Conservation (phyloP, 176 grass and related monocot species). For the Sorghum bicolor region Sorghum_bicolor_NCBIv3 NC_012876.2:62415001-62415500, state of each 20-base stretch:
- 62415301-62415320: conserved; percentile 41
- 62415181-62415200: not conserved
- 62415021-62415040: not conserved
- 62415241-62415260: not conserved
- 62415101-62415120: conserved; percentile 39
- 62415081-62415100: conserved; percentile 22
- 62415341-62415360: conserved; percentile 52
- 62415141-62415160: not conserved
- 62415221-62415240: conserved; percentile 10
- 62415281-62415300: not conserved
- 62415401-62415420: too few relatives aligned
- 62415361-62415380: too few relatives aligned
- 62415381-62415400: too few relatives aligned
- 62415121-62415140: not conserved
- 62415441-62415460: not conserved
- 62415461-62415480: not conserved
- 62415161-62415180: not conserved
- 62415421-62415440: too few relatives aligned
- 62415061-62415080: not conserved
- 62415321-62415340: conserved; percentile 46
- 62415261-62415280: not conserved
- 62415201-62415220: conserved; percentile 8
- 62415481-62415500: not conserved
- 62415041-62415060: not conserved
- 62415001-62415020: conserved; percentile 32